Base-by-base conservation (phyloP, 1,284 basidiomycete species). In the Trametes polyzona region DNA sequence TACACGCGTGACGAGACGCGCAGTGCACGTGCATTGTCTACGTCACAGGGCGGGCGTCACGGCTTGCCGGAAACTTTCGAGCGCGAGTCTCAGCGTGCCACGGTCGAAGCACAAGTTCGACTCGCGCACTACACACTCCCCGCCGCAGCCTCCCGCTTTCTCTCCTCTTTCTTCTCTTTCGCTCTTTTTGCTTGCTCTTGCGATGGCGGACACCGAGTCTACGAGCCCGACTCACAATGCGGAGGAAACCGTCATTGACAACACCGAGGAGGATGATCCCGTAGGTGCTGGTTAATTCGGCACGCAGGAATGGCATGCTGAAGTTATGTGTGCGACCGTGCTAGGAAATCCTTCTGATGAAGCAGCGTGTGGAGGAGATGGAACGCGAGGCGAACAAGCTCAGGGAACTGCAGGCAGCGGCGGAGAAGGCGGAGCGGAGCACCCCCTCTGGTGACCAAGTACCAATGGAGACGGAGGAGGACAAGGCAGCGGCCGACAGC, bases 281-380 rank as follows among this genome's bases (percentile, higher is more conserved):
- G 74, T 74, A 57, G 57, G 73, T 69, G 41, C 29, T 42, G n/a
- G 42, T 52, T 26, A 12, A 41, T 30, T 16, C 49, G 36, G 27
- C 44, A 24, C 39, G 11, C 32, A 39, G 9, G 9, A 35, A 41
- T 26, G n/a, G 17, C 33, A 26, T 52, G 26, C 53, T 44, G 19
- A 35, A 21, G 21, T 14, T 32, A n/a, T 3, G 16, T 42, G n/a
- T 19, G 12, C 21, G 16, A 17, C n/a, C 12, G 29, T 6, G n/a
- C 0, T 51, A 91, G 88, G 88, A 91, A 79, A 90, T 91, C 55
- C 76, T 85, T 68, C 78, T 89, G 65, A 97, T 97, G 95, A 96
- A 96, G 76, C 92, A 93, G 72, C 83, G 92, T 52, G 89, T 95
- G 23, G 92, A 90, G 63, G 94, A 95, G 75, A 96, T 96, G 92